phyloP scores from a whole-genome alignment of 371 early-diverging fungal genomes.

The Sporodiniella umbellata region DNA sequence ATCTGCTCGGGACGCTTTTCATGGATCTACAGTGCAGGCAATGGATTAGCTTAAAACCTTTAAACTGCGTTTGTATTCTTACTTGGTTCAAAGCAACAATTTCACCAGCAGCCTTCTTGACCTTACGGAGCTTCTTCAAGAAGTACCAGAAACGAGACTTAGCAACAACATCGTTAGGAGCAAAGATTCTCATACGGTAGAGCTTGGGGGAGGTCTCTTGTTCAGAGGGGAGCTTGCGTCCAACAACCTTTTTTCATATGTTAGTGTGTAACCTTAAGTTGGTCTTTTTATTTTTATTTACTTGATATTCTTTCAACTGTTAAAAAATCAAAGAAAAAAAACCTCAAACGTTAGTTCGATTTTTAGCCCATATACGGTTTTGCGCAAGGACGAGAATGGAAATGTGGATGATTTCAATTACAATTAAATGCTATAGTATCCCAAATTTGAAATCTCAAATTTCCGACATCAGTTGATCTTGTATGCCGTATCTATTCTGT shows the following conservation, averaged over 20 bases:
- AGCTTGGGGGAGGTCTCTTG: constrained; percentile 89
- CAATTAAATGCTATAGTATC: no score
- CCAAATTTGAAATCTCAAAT: no score
- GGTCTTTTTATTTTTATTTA: background rate
- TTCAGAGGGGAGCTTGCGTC: constrained; percentile 85
- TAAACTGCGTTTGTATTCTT: no score
- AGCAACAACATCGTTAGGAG: constrained; percentile 95
- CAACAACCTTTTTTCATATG: constrained; percentile 19
- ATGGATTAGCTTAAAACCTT: no score
- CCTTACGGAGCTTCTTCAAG: constrained; percentile 94
- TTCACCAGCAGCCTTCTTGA: constrained; percentile 94
- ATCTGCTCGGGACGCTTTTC: constrained; percentile 73
- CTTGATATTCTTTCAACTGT: constrained; percentile 18
- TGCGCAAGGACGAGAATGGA: background rate
- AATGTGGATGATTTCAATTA: no score
- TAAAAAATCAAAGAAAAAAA: background rate
- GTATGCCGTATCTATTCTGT: no score
- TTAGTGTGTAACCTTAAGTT: background rate
- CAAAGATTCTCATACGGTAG: constrained; percentile 95
- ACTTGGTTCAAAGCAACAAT: constrained; percentile 34
- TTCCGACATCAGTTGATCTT: no score
- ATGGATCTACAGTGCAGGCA: constrained; percentile 82
- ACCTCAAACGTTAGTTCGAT: background rate
- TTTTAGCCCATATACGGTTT: background rate
- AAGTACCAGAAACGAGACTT: constrained; percentile 98